phyloP scores from a whole-genome alignment of 2,329 filamentous ascomycete species.

The Aspergillus ochraceus region DNA sequence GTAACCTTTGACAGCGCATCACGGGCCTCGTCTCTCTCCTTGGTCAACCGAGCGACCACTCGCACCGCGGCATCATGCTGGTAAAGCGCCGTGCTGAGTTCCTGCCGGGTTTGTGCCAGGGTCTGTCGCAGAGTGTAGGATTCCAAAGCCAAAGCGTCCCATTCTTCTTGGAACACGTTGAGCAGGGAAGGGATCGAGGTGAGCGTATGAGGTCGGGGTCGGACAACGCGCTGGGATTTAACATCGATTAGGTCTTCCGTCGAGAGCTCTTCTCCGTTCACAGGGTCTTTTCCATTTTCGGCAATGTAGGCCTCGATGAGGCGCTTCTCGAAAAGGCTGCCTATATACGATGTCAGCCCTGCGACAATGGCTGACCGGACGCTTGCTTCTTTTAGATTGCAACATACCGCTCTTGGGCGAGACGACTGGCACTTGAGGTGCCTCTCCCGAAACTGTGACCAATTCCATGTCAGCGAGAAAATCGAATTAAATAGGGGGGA shows the following conservation, averaged over 20 bases:
- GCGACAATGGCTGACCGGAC: conserved; percentile 10
- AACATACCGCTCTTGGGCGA: conserved; percentile 87
- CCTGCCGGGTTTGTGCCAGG: conserved; percentile 83
- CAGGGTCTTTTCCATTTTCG: conserved; percentile 89
- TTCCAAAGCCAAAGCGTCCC: conserved; percentile 91
- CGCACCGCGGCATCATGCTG: conserved; percentile 96
- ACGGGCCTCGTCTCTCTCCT: conserved; percentile 87
- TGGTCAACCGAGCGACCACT: conserved; percentile 87
- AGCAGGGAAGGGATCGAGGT: conserved; percentile 96
- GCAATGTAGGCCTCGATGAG: conserved; percentile 93
- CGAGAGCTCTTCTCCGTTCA: conserved; percentile 80
- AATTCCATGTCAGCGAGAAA: conserved; percentile 19
- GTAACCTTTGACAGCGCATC: conserved; percentile 85
- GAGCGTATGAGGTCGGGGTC: conserved; percentile 85
- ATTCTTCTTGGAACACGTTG: conserved; percentile 95
- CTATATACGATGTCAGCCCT: conserved; percentile 48
- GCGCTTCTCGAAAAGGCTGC: conserved; percentile 90
- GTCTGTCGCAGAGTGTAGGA: conserved; percentile 89
- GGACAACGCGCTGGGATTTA: conserved; percentile 78
- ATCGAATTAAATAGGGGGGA: neutral
- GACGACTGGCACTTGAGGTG: conserved; percentile 89
- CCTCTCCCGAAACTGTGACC: conserved; percentile 83
- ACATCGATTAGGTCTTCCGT: conserved; percentile 84
- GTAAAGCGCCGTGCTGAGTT: conserved; percentile 90
- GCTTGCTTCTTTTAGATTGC: conserved; percentile 8